Evolutionary conservation across 1,284 basidiomycete genomes (phyloP).

Genomic region (Cutaneotrichosporon mucoides): DNA sequence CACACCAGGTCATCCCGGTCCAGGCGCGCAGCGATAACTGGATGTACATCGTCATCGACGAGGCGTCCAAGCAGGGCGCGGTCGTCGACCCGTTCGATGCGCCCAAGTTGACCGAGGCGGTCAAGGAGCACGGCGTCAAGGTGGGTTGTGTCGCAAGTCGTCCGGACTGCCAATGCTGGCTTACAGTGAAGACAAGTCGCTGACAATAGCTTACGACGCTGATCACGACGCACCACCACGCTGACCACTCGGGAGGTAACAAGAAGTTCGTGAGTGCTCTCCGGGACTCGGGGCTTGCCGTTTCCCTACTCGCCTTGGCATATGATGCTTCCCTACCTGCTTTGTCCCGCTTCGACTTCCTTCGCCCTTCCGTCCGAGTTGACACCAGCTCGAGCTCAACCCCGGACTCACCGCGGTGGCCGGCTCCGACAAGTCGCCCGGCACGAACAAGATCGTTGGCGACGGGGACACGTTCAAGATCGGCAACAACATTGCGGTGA

Average conservation of each 20-base stretch:
- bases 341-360: not conserved
- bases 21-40: conserved; percentile 81
- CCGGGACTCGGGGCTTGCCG: too few species aligned
- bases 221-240: conserved; percentile 84
- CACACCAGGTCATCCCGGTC: conserved; percentile 60
- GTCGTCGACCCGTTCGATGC: conserved; percentile 69
- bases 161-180: too few species aligned
- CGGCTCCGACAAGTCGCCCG: conserved; percentile 68
- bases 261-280: conserved; percentile 52
- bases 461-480: conserved; percentile 72
- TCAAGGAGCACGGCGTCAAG: conserved; percentile 62
- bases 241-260: conserved; percentile 87
- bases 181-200: not conserved
- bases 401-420: conserved; percentile 74
- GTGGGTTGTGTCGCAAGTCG: conserved; percentile 26
- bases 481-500: conserved; percentile 67
- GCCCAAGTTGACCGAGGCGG: conserved; percentile 64
- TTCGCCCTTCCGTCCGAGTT: not conserved
- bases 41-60: conserved; percentile 79
- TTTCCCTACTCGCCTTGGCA: too few species aligned
- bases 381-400: conserved; percentile 34
- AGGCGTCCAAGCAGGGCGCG: conserved; percentile 64
- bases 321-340: too few species aligned
- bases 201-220: conserved; percentile 58
- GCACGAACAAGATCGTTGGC: conserved; percentile 67